A percentile compares a stretch with the other conserved stretches of the same genome.
Conservation (phyloP, 805 yeast species). For the Ogataea minuta region DNA sequence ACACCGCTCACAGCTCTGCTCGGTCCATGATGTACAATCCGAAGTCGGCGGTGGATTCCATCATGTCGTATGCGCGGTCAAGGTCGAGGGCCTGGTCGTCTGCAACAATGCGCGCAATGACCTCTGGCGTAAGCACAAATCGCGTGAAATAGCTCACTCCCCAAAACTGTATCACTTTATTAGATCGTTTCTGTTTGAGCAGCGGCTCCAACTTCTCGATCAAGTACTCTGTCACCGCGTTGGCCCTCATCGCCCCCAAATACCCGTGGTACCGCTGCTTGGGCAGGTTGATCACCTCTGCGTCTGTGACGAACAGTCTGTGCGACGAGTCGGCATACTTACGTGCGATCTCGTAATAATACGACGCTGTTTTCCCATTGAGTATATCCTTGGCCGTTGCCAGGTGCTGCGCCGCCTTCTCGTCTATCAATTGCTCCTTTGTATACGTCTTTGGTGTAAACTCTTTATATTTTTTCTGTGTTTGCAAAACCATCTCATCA, state of each 20-base stretch:
- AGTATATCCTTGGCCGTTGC: conserved; percentile 21
- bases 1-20: conserved; percentile 6
- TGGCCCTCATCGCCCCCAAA: conserved; percentile 58
- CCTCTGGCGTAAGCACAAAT: conserved; percentile 63
- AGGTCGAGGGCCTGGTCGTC: conserved; percentile 42
- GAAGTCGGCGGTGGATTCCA: conserved; percentile 43
- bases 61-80: conserved; percentile 44
- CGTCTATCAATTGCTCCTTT: conserved; percentile 9
- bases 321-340: conserved; percentile 37
- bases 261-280: conserved; percentile 57
- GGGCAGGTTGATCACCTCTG: conserved; percentile 46
- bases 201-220: conserved; percentile 31
- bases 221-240: conserved; percentile 45
- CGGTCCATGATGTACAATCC: conserved; percentile 36
- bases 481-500: conserved; percentile 12
- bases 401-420: conserved; percentile 10
- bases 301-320: conserved; percentile 43
- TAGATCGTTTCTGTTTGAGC: conserved; percentile 33
- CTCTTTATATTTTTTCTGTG: conserved; percentile 18
- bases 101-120: conserved; percentile 49
- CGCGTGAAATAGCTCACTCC: conserved; percentile 52
- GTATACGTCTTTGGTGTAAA: conserved; percentile 17
- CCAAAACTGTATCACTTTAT: conserved; percentile 59
- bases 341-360: conserved; percentile 51
- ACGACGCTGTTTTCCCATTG: conserved; percentile 45